Base-by-base conservation (phyloP, 768 basidiomycete genomes). In the Polyporus arcularius region DNA sequence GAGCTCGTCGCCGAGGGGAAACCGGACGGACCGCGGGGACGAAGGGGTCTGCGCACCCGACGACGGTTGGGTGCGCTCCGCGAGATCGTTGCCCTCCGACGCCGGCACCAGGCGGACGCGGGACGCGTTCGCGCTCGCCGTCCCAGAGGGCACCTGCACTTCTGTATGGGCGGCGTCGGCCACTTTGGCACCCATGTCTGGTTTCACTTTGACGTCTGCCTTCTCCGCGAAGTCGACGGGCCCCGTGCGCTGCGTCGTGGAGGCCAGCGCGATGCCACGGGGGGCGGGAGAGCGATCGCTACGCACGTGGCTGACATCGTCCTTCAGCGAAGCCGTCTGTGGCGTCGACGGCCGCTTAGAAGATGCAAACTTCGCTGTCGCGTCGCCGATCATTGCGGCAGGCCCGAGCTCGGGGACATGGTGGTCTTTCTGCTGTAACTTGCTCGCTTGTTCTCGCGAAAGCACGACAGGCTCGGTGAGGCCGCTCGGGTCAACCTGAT, bases 351-450 rank as follows among this genome's bases (percentile, higher is more conserved):
- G 43, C 26, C 12, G 40, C 21, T 3, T 18, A 12, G 11, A 21
- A 16, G 42, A 35, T 14, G 53, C 40, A 11, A 53, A 41, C 5
- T 41, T 54, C 10, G 60, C 61, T 38, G 56, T 54, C 28, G 61
- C 61, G 45, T 57, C 61, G 57, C 57, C 45, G 52, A 62, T 50
- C 56, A 62, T 54, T 4, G 61, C 46, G 21, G 61, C 56, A 2
- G 61, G 61, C 18, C 56, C 56, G 30, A 62, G 47, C 56, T 62
- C 61, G 6, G 56, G 61, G 9, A 49, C 40, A 31, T 62, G 49
- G 4, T n/a, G 4, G 40, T 43, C 49, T 11, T 28, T 35, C n/a
- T 53, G n/a, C 1, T 26, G 31, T 12, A 15, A 3, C 30, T 31
- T n/a, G 10, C n/a, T 49, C 8, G 32, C 38, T 8, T 40, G 26